A percentile compares a stretch with the other conserved stretches of the same genome.
Conservation (phyloP, 1,284 basidiomycete genomes). For the Limonomyces culmigenus region DNA sequence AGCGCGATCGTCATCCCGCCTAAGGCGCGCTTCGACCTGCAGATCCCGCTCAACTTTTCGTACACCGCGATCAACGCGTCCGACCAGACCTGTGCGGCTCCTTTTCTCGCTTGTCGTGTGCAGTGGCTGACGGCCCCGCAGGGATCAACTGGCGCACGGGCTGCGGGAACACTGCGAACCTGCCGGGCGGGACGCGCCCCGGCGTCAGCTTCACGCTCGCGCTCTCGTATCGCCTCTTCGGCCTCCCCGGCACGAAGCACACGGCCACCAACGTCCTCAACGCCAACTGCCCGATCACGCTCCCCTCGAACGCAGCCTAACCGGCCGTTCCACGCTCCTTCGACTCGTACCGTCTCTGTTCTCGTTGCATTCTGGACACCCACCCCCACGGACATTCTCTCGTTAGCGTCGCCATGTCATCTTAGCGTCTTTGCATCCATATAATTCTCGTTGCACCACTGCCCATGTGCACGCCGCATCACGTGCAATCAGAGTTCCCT, state of each 20-base stretch:
- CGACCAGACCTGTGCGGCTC: constrained; percentile 60
- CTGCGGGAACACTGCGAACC: constrained; percentile 46
- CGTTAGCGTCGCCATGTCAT: too few relatives aligned
- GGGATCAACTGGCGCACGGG: constrained; percentile 69
- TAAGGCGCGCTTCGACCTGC: constrained; percentile 39
- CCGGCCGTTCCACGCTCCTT: not conserved
- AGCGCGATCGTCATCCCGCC: constrained; percentile 41
- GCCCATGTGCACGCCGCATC: too few relatives aligned
- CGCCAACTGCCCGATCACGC: constrained; percentile 63
- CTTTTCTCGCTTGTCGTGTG: constrained; percentile 1
- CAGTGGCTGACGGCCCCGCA: constrained; percentile 11
- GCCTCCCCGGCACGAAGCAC: constrained; percentile 36
- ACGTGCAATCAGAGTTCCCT: too few relatives aligned
- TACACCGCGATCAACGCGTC: constrained; percentile 68
- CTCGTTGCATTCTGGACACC: too few relatives aligned
- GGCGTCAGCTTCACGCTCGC: constrained; percentile 54
- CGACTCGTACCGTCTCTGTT: not conserved
- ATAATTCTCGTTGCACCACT: too few relatives aligned
- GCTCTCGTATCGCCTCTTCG: constrained; percentile 53
- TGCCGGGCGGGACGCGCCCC: constrained; percentile 34
- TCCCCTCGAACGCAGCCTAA: constrained; percentile 34
- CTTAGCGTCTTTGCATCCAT: too few relatives aligned
- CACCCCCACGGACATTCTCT: too few relatives aligned
- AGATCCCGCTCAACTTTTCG: constrained; percentile 64
- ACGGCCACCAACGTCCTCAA: constrained; percentile 41